A percentile compares a stretch with the other conserved stretches of the same genome.
These are phyloP conservation scores for Heritiera fomes DNA, from an alignment of 345 rosid species.

Conservation along the genomic window DNA sequence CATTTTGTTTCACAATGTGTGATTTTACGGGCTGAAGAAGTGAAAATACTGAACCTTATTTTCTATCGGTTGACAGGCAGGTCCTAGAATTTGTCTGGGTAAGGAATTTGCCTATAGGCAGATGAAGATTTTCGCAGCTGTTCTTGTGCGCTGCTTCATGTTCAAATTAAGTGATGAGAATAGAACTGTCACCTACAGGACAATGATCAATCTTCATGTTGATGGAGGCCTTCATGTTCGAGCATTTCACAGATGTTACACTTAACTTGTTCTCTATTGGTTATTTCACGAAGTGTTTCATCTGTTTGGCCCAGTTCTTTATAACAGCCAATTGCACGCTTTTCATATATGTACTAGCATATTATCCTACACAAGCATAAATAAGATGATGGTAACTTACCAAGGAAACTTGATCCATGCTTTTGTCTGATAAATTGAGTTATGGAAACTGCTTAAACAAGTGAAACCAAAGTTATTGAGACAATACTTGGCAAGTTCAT, in stretches of 20 bases:
- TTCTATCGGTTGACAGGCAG: slow-evolving; percentile 46
- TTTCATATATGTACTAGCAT: neutral
- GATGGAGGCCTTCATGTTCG: slow-evolving; percentile 60
- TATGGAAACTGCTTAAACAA: no score
- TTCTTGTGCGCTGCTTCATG: slow-evolving; percentile 37
- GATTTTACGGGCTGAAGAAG: neutral
- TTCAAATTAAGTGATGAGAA: slow-evolving; percentile 49
- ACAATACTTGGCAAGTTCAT: neutral
- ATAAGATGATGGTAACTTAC: neutral
- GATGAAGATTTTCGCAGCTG: slow-evolving; percentile 56
- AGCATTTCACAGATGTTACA: slow-evolving; percentile 28
- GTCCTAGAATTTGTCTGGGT: slow-evolving; percentile 60
- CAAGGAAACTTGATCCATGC: neutral
- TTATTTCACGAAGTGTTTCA: neutral
- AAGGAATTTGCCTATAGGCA: slow-evolving; percentile 62
- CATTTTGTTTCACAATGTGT: neutral
- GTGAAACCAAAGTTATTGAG: neutral
- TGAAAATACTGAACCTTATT: neutral
- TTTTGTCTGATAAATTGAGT: no score
- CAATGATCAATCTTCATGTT: slow-evolving; percentile 63
- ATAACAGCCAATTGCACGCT: neutral
- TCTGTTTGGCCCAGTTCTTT: neutral
- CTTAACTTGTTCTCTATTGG: neutral
- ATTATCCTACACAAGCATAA: neutral
- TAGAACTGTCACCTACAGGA: slow-evolving; percentile 46